Percentiles rank a stretch among this genome's conserved stretches.
These are phyloP conservation scores for Cryptomeria japonica DNA, from an alignment of 75 land plant species.

Conservation along the genomic window DNA sequence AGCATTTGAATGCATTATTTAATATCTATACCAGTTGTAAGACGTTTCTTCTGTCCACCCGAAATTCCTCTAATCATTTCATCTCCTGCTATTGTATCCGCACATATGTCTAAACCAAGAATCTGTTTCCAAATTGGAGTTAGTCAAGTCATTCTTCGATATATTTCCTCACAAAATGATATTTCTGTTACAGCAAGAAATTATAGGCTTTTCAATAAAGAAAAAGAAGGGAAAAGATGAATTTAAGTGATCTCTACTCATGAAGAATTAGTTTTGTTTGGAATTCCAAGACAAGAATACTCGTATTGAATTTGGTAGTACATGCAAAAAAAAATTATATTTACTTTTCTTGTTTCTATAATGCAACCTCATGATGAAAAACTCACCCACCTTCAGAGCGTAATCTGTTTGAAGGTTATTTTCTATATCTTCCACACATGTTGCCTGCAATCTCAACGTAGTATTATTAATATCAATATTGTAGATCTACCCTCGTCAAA, in stretches of 20 bases:
- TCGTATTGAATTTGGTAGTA: neutral
- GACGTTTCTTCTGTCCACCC: conserved; percentile 33
- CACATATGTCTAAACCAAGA: conserved; percentile 35
- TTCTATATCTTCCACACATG: conserved; percentile 53
- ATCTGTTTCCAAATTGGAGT: neutral
- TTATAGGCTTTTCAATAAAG: too few relatives aligned
- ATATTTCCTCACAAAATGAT: neutral
- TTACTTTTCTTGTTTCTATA: neutral
- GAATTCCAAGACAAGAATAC: neutral
- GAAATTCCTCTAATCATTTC: conserved; percentile 35
- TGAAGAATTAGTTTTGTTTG: neutral
- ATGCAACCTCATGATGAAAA: neutral
- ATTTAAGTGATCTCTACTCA: neutral
- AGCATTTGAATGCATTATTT: neutral
- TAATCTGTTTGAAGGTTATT: conserved; percentile 62
- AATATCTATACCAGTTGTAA: conserved; percentile 24
- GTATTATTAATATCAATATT: neutral
- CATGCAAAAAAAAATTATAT: neutral
- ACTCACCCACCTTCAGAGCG: conserved; percentile 49
- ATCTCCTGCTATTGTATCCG: conserved; percentile 29
- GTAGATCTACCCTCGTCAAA: neutral
- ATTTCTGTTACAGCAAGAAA: too few relatives aligned
- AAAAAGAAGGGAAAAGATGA: neutral
- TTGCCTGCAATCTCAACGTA: conserved; percentile 41
- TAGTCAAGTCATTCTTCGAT: conserved; percentile 5